phyloP scores from a whole-genome alignment of 768 basidiomycete species.

The Hygrocybe punicea region DNA sequence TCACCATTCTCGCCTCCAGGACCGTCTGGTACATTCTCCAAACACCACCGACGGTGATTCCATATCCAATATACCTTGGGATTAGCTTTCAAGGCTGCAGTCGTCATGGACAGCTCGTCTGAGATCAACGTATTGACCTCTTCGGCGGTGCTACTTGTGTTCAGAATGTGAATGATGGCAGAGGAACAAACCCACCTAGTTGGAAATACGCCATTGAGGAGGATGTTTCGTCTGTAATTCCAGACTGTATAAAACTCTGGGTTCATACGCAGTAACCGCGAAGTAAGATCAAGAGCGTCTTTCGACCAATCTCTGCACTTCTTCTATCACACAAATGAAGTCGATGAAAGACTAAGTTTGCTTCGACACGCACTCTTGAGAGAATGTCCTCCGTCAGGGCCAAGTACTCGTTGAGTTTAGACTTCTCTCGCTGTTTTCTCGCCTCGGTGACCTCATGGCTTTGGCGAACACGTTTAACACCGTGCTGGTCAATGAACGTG shows the following conservation, averaged over 20 bases:
- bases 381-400: constrained; percentile 62
- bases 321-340: constrained; percentile 50
- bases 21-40: constrained; percentile 78
- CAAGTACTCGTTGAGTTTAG: constrained; percentile 75
- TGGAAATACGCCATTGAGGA: constrained; percentile 68
- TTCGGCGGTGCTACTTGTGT: constrained; percentile 49
- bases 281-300: constrained; percentile 77
- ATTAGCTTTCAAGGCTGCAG: constrained; percentile 70
- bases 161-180: not conserved
- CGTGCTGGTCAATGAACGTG: constrained; percentile 49
- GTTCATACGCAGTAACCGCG: constrained; percentile 72
- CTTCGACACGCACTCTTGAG: constrained; percentile 48
- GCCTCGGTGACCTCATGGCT: constrained; percentile 61
- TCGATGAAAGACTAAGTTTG: constrained; percentile 1
- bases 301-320: constrained; percentile 60
- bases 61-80: constrained; percentile 99
- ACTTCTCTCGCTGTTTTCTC: constrained; percentile 63
- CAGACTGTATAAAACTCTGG: constrained; percentile 96
- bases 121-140: constrained; percentile 62
- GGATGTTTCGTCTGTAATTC: constrained; percentile 87
- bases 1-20: constrained; percentile 49
- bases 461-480: constrained; percentile 61
- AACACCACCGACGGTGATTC: constrained; percentile 96
- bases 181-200: constrained; percentile 42
- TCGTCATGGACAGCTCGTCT: constrained; percentile 78